Evolutionary conservation across 306 rosid species (phyloP), one percentile per base, ranked within the genome.

Genomic region (Carpinus viminea): DNA sequence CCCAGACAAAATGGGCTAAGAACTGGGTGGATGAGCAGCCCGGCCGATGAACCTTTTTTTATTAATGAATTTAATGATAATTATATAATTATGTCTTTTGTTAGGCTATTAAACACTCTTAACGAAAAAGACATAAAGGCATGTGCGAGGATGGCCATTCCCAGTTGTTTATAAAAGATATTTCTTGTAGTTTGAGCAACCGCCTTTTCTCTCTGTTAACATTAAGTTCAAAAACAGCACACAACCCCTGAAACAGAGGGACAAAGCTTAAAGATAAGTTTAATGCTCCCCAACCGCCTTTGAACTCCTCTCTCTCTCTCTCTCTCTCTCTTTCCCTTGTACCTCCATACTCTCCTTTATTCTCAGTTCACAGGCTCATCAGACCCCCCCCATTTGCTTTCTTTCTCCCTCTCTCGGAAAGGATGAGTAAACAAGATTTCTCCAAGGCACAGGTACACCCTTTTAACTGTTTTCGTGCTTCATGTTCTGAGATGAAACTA

Each of bases 341-440:
- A 51, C 62, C 28, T 72, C 38, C 74, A 75, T 76, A 41, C 76
- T 45, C 74, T 36, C 45, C 8, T 9, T 72, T 60, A 56, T 10
- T 4, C 74, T 20, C 41, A 9, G 11, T 8, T 56, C 75, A 0
- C 36, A 54, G 55, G 20, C 26, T 20, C 57, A 13, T 20, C 57
- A 13, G 18, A 55, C 50, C 43, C 66, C 34, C 26, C 26, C 26
- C 26, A 20, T 48, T 43, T 28, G 26, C 75, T 16, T 43, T 71
- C 21, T 59, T 15, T 45, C 36, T 56, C 34, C 70, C 20, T 74
- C 53, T 55, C 56, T 1, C 59, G 11, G 79, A 15, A 68, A 81
- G 54, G 28, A 95, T 92, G 98, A 91, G 83, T 74, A 95, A 92
- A 86, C 98, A 91, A 79, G 98, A 92, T 80, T 68, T 64, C 77